Evolutionary conservation across 1,284 basidiomycete species (phyloP).

Genomic region (Fomitopsis palustris): DNA sequence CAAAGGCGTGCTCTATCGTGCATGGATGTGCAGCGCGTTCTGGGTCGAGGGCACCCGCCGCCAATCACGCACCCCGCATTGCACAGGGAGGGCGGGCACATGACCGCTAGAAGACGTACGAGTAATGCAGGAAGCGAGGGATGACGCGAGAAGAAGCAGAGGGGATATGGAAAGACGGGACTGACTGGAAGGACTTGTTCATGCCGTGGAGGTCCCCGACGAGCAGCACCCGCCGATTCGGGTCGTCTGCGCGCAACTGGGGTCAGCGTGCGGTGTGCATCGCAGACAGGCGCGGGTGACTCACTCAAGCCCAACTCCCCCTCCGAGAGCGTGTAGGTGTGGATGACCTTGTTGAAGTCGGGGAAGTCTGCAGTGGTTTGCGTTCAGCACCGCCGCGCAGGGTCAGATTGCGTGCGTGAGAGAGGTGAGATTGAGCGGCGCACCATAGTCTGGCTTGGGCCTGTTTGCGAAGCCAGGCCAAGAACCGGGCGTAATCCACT

Average conservation of each 20-base stretch:
- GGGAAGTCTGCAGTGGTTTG: constrained; percentile 38
- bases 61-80: neutral
- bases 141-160: neutral
- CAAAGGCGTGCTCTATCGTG: neutral
- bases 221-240: constrained; percentile 58
- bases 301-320: constrained; percentile 53
- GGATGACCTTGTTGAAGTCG: constrained; percentile 52
- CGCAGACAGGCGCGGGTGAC: neutral
- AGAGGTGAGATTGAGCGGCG: constrained; percentile 1
- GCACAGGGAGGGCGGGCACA: neutral
- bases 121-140: neutral
- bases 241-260: constrained; percentile 36
- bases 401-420: neutral
- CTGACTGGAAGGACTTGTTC: constrained; percentile 64
- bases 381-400: neutral
- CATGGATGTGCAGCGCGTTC: neutral
- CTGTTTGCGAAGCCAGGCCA: neutral
- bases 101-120: neutral
- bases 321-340: constrained; percentile 37
- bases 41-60: neutral
- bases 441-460: constrained; percentile 12
- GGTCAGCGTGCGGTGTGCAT: constrained; percentile 1
- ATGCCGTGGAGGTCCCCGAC: constrained; percentile 88
- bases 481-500: neutral
- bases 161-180: constrained; percentile 2